Evolutionary conservation across 1,284 basidiomycete genomes (phyloP), one percentile per base, ranked within the genome.

Genomic region (Volvariella surrecta): DNA sequence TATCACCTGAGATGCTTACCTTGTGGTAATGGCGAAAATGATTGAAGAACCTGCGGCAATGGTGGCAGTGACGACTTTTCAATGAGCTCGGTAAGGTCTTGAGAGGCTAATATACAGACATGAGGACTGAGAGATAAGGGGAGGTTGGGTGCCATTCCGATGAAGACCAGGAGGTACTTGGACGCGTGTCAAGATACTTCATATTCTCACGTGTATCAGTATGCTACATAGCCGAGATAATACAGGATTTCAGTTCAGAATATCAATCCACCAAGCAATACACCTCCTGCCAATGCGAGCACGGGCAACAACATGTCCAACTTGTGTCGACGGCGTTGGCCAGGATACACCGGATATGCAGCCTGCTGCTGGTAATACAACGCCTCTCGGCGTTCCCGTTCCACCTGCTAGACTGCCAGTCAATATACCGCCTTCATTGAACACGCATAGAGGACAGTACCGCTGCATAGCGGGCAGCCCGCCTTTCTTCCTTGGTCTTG

Each of bases 21-120:
- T 70, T 86, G 78, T 2, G 83, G 78, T 42, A 89, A 65, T n/a
- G 87, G 86, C 2, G 85, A 84, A 55, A 89, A 89, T 6, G 84
- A 85, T 56, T 89, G 85, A 16, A 89, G 67, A 40, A 89, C 73
- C 51, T 82, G 69, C 20, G 76, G 74, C 13, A 89, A 60, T 19
- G 78, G 67, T 1, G 86, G 86, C 10, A 89, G 62, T 0, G 73
- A 72, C 6, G 76, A 69, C 2, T 67, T 56, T 31, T 66, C 58
- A 37, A 89, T 61, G 31, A 87, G 66, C 19, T 76, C 70, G 39
- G 64, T 61, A 21, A 89, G 72, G 62, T 89, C 86, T 35, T 72
- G 69, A 2, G 85, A 86, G 2, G 79, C 68, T 32, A 85, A 53
- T 16, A 88, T 67, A 54, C 82, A 85, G 51, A 88, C 70, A 57